These are phyloP conservation scores for Gracilaria domingensis DNA, from an alignment of 23 red algal species.

Conservation along the genomic window DNA sequence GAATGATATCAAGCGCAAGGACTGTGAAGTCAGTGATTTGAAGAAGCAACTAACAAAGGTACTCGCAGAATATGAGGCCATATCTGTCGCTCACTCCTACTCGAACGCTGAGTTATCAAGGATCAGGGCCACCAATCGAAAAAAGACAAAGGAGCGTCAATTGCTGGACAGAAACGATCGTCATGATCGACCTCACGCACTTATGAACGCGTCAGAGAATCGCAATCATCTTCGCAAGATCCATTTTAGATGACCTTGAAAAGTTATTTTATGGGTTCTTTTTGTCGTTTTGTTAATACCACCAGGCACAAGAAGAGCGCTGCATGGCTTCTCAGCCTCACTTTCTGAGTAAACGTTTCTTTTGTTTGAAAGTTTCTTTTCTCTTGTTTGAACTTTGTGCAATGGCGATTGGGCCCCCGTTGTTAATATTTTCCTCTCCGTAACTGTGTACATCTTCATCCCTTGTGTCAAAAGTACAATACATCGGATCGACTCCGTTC, in stretches of 20 bases:
- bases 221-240: slow-evolving; percentile 46
- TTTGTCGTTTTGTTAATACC: background rate
- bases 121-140: slow-evolving; percentile 60
- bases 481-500: background rate
- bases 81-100: slow-evolving; percentile 71
- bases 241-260: slow-evolving; percentile 51
- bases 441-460: background rate
- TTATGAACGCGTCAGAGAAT: slow-evolving; percentile 30
- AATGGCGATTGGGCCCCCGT: background rate
- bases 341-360: background rate
- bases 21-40: slow-evolving; percentile 34
- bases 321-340: background rate
- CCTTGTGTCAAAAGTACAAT: background rate
- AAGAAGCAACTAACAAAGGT: slow-evolving; percentile 63
- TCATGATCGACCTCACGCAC: slow-evolving; percentile 23
- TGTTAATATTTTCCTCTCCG: background rate
- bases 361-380: too few species aligned
- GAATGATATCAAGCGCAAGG: slow-evolving; percentile 14
- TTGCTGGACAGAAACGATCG: slow-evolving; percentile 40
- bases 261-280: background rate
- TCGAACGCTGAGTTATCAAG: slow-evolving; percentile 68
- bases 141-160: slow-evolving; percentile 60
- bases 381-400: background rate
- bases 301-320: background rate
- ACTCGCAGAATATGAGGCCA: slow-evolving; percentile 63